These are phyloP conservation scores for Phaeosphaeriaceae sp. DNA, from an alignment of 2,329 filamentous ascomycete genomes.

Conservation along the genomic window DNA sequence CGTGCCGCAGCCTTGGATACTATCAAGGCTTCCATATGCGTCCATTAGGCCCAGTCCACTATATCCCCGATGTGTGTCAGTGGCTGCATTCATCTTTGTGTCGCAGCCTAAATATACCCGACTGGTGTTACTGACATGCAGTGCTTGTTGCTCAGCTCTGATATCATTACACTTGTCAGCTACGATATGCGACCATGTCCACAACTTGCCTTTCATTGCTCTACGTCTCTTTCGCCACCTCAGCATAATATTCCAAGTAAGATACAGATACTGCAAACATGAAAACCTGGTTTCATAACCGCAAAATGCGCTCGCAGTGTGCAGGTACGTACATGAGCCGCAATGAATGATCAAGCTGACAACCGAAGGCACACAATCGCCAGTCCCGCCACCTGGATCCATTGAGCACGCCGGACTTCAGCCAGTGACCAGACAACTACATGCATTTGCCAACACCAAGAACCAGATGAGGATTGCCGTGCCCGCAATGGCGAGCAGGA, in stretches of 20 bases:
- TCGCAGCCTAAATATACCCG: conserved; percentile 32
- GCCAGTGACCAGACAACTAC: background rate
- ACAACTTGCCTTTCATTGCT: background rate
- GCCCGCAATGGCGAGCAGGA: conserved; percentile 24
- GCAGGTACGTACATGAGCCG: conserved; percentile 20
- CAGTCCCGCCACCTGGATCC: conserved; percentile 13
- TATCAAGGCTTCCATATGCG: conserved; percentile 14
- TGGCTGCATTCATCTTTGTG: conserved; percentile 22
- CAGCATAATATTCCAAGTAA: background rate
- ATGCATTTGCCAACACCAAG: conserved; percentile 5
- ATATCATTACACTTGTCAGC: background rate
- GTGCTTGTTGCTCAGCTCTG: background rate
- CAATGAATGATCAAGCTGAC: conserved; percentile 3
- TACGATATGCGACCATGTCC: background rate
- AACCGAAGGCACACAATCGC: conserved; percentile 12
- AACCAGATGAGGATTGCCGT: conserved; percentile 14
- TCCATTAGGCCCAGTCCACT: conserved; percentile 15
- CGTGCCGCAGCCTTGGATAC: conserved; percentile 21
- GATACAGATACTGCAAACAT: conserved; percentile 7
- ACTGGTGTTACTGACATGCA: background rate
- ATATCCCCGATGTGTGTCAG: conserved; percentile 8
- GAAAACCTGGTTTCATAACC: conserved; percentile 31
- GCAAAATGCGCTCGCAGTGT: conserved; percentile 22
- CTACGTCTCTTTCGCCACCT: background rate
- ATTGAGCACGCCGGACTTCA: conserved; percentile 1